Conservation (phyloP, 2,329 filamentous ascomycete species). For the Ophiostoma pallidulum region DNA sequence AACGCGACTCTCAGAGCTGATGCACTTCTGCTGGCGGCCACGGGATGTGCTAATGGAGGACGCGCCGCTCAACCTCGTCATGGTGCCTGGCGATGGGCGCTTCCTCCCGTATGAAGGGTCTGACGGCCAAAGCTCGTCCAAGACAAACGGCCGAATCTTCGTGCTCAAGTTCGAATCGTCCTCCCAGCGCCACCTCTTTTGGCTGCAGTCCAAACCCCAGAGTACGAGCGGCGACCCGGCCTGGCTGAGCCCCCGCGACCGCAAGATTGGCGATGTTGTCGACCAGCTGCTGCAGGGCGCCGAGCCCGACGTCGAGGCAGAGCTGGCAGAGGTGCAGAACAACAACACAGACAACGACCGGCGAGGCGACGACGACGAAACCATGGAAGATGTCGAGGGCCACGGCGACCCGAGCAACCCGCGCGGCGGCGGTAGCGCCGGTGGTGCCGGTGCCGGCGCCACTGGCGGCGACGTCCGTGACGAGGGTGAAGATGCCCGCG, state of each 20-base stretch:
- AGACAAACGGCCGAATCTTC: conserved; percentile 83
- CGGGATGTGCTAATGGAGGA: conserved; percentile 60
- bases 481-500: conserved; percentile 78
- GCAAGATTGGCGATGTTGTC: conserved; percentile 81
- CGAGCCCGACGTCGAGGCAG: conserved; percentile 67
- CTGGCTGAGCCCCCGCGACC: conserved; percentile 77
- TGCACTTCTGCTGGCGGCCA: conserved; percentile 96
- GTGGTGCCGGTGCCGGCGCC: conserved; percentile 75
- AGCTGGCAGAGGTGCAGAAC: conserved; percentile 55
- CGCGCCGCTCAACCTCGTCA: conserved; percentile 80
- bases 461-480: conserved; percentile 87
- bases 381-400: conserved; percentile 69
- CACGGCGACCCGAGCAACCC: conserved; percentile 49
- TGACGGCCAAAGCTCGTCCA: conserved; percentile 45
- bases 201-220: conserved; percentile 88
- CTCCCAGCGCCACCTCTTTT: conserved; percentile 86
- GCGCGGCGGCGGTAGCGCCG: conserved; percentile 51
- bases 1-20: conserved; percentile 53
- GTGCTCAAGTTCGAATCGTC: conserved; percentile 89
- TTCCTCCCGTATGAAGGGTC: conserved; percentile 71
- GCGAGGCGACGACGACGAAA: conserved; percentile 49
- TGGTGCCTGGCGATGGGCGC: conserved; percentile 81
- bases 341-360: conserved; percentile 28
- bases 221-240: conserved; percentile 55
- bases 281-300: conserved; percentile 79